phyloP scores from a whole-genome alignment of 495 filamentous ascomycete genomes.

The Xylaria nigripes region DNA sequence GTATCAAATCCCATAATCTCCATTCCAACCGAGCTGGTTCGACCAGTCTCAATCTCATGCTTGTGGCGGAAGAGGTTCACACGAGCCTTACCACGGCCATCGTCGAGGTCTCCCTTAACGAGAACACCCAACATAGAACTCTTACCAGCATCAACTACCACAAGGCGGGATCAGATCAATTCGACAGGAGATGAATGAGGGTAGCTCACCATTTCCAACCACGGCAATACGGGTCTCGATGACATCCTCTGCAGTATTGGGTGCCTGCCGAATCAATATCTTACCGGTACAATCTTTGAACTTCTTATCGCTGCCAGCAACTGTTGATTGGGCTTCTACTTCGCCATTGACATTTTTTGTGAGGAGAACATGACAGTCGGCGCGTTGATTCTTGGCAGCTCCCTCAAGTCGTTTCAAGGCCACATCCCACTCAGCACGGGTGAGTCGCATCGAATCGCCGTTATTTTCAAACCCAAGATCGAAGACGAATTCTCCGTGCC shows the following conservation, averaged over 20 bases:
- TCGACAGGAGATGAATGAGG: background rate
- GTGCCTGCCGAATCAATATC: constrained; percentile 68
- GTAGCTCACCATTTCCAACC: constrained; percentile 69
- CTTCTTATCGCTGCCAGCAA: constrained; percentile 22
- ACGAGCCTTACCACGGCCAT: constrained; percentile 87
- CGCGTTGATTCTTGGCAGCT: constrained; percentile 56
- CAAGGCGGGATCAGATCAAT: background rate
- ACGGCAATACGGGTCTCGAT: constrained; percentile 97
- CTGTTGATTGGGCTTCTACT: constrained; percentile 52
- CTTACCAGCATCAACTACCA: constrained; percentile 83
- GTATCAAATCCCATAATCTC: constrained; percentile 99
- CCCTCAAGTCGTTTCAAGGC: constrained; percentile 60
- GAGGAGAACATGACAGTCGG: constrained; percentile 70
- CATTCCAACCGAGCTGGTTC: constrained; percentile 94
- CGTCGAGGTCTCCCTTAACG: constrained; percentile 91
- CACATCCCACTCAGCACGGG: constrained; percentile 67
- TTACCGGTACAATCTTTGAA: constrained; percentile 71
- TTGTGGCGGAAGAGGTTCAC: constrained; percentile 97
- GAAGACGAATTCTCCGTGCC: constrained; percentile 84
- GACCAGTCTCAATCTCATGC: constrained; percentile 90
- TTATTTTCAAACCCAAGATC: constrained; percentile 89
- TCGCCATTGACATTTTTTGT: constrained; percentile 85
- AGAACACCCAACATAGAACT: constrained; percentile 94
- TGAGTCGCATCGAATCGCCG: constrained; percentile 82
- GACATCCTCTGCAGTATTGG: constrained; percentile 69